Evolutionary conservation across 2,329 filamentous ascomycete species (phyloP), one percentile per base, ranked within the genome.

Genomic region (Aquanectria penicillioides): DNA sequence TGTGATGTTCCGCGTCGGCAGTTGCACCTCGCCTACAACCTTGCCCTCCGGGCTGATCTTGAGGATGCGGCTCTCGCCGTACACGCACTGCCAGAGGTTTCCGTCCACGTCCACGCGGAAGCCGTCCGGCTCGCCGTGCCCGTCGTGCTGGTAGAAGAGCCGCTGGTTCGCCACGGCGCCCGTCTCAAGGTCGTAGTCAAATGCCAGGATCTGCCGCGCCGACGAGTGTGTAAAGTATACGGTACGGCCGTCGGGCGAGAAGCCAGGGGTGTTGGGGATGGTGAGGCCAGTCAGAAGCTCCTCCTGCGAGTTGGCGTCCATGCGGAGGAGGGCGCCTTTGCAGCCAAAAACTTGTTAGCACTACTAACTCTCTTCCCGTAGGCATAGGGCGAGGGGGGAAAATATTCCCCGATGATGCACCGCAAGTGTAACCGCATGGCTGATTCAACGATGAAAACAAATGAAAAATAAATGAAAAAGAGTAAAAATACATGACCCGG

Each of bases 31-130:
- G 6, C 91, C 93, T 5, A 94, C 81, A 25, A 97, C 77, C 69
- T 88, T 79, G 3, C 92, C 93, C 47, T 83, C 75, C 5, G 88
- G 86, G 43, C 84, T 86, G 70, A 97, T 89, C 73, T 90, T 87
- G 64, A 97, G 78, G 20, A 97, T 91, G 59, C 87, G 85, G 58
- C 85, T 81, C 62, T 90, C 91, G 51, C 93, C 93, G 72, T 92
- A 95, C n/a, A 95, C 82, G 7, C 92, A 91, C 61, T 91, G 89
- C 94, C 94, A 97, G 69, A 97, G 83, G 78, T 90, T 89, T n/a
- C 93, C 93, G 52, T 96, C 87, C 37, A 83, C 85, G 71, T 97
- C 94, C 69, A 96, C 85, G 62, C 89, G 89, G 77, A 94, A 94
- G 2, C 94, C 94, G 75, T 97, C 94, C 1, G 93, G 93, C 62